phyloP scores from a whole-genome alignment of 169 alveolate genomes.

The Neospora caninum region DNA sequence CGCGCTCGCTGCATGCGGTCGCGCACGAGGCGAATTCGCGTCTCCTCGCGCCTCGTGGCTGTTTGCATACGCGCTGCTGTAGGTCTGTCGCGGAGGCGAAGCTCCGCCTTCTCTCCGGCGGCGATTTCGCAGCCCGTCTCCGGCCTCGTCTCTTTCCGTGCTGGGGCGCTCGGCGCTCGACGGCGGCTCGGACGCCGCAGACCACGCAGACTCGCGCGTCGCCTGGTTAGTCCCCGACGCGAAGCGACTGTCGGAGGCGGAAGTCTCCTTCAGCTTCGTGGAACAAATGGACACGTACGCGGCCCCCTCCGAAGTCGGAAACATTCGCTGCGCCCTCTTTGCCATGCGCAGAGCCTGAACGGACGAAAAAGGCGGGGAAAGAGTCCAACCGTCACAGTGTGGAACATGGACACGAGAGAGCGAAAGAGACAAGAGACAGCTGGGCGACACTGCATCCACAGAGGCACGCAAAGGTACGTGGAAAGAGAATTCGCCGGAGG shows the following conservation, averaged over 20 bases:
- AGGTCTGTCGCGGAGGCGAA: not conserved
- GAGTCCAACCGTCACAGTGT: not conserved
- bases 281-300: not conserved
- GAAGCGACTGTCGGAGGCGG: not conserved
- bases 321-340: slow-evolving; percentile 79
- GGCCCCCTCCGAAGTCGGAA: slow-evolving; percentile 75
- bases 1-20: not conserved
- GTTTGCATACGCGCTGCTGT: not conserved
- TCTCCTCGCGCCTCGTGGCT: not conserved
- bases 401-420: no score
- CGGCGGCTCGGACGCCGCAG: not conserved
- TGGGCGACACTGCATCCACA: no score
- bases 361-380: not conserved
- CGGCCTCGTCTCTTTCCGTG: no score
- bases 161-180: no score
- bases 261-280: not conserved
- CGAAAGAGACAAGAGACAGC: no score
- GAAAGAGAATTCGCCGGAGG: no score
- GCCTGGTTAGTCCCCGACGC: not conserved
- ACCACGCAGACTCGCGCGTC: not conserved
- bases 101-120: not conserved
- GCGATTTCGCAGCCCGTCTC: no score
- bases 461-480: no score
- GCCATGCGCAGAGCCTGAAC: slow-evolving; percentile 77
- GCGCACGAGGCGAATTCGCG: no score